These are phyloP conservation scores for Leccinum incarnatum DNA, from an alignment of 768 basidiomycete genomes.

Conservation along the genomic window DNA sequence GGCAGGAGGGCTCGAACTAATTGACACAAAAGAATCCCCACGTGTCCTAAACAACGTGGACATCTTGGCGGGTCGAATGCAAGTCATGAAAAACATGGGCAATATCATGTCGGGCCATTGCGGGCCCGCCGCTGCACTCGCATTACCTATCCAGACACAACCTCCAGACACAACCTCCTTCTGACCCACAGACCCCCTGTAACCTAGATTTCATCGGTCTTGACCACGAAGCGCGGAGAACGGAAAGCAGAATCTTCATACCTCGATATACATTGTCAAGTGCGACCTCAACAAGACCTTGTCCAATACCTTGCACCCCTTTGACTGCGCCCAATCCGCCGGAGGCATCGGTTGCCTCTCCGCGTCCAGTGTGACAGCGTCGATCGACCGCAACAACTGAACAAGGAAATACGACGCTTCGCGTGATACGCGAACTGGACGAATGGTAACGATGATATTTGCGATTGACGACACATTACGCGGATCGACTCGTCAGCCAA, in stretches of 20 bases:
- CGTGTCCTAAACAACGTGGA: too few species aligned
- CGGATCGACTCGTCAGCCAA: neutral
- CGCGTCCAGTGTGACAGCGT: constrained; percentile 37
- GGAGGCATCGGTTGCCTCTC: constrained; percentile 36
- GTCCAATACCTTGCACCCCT: constrained; percentile 39
- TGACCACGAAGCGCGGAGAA: neutral
- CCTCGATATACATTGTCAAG: constrained; percentile 43
- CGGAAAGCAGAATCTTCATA: constrained; percentile 18
- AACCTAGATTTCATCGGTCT: neutral
- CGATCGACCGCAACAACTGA: constrained; percentile 50
- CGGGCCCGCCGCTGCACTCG: too few species aligned
- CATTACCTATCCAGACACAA: neutral
- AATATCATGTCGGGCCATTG: too few species aligned
- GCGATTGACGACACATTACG: neutral
- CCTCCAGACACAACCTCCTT: constrained; percentile 10
- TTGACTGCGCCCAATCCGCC: constrained; percentile 30
- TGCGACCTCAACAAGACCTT: constrained; percentile 38
- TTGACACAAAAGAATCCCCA: too few species aligned
- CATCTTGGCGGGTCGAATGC: too few species aligned
- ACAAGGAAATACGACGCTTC: constrained; percentile 53
- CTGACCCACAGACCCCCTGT: constrained; percentile 27
- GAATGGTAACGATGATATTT: neutral
- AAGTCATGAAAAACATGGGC: too few species aligned
- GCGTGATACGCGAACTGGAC: constrained; percentile 50
- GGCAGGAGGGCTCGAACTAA: too few species aligned